Conservation (phyloP, 2,329 filamentous ascomycete species). For the Colletotrichum sublineola region DNA sequence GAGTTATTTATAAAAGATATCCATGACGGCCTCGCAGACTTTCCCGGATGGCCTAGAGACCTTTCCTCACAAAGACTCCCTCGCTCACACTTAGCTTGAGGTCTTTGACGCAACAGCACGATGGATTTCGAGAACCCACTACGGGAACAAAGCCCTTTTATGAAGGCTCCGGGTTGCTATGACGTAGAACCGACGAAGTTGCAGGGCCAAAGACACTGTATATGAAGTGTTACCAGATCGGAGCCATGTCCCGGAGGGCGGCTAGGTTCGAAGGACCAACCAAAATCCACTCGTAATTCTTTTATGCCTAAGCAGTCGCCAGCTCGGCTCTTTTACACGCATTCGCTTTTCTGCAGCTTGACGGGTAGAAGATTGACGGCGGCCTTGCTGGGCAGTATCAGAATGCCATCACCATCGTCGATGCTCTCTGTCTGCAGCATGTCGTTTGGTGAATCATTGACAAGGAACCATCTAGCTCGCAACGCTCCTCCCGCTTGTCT, state of each 20-base stretch:
- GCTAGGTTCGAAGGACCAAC: neutral
- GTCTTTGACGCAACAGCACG: too few relatives aligned
- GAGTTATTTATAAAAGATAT: neutral
- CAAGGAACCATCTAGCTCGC: neutral
- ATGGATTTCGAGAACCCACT: neutral
- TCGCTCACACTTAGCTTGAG: neutral
- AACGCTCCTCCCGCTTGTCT: conserved; percentile 46
- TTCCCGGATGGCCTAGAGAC: neutral
- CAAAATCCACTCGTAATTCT: neutral
- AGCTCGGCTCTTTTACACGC: neutral
- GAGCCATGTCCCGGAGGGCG: neutral
- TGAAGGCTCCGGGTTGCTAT: neutral
- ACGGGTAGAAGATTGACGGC: neutral
- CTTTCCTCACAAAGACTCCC: neutral
- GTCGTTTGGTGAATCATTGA: neutral
- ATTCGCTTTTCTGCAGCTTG: neutral
- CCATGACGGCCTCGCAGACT: neutral
- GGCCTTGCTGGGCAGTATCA: neutral
- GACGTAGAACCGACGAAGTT: neutral
- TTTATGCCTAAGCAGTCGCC: neutral
- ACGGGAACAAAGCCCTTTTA: neutral
- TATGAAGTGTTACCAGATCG: neutral
- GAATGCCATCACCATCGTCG: neutral
- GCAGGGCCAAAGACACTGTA: neutral
- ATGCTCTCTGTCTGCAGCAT: neutral